Conservation (phyloP, 306 rosid genomes). For the Macrotyloma uniflorum region DNA sequence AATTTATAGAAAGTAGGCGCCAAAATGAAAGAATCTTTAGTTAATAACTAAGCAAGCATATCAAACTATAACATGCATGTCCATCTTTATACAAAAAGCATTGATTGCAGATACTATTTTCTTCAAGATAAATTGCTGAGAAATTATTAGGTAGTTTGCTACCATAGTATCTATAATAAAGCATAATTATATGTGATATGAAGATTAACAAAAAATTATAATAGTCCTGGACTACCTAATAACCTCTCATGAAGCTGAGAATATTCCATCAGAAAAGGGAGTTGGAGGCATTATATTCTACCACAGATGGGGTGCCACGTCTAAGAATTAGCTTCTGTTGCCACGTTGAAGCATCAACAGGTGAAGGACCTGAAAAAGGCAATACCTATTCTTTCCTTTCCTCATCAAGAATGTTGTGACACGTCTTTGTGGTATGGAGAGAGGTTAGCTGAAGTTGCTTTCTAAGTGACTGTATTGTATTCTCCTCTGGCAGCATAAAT, state of each 20-base stretch:
- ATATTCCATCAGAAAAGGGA: slow-evolving; percentile 39
- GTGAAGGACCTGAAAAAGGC: slow-evolving; percentile 20
- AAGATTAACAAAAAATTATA: not conserved
- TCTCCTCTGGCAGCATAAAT: slow-evolving; percentile 58
- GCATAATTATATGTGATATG: not conserved
- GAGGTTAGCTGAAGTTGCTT: slow-evolving; percentile 55
- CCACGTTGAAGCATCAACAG: slow-evolving; percentile 42
- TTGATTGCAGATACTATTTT: slow-evolving; percentile 28
- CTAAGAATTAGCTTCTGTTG: slow-evolving; percentile 42
- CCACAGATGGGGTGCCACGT: slow-evolving; percentile 31
- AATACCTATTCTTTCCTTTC: slow-evolving; percentile 38
- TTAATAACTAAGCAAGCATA: not conserved
- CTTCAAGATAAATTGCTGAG: not conserved
- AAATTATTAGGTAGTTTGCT: not conserved
- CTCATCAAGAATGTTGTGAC: slow-evolving; percentile 52
- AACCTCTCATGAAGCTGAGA: not conserved
- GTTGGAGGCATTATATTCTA: slow-evolving; percentile 33
- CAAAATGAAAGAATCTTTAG: slow-evolving; percentile 14
- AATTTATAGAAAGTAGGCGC: not conserved
- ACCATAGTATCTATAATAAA: too few relatives aligned
- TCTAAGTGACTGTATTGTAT: slow-evolving; percentile 44
- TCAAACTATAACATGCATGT: slow-evolving; percentile 20
- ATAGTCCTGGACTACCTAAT: not conserved
- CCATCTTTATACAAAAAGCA: slow-evolving; percentile 29
- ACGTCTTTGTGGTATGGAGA: slow-evolving; percentile 46